Evolutionary conservation across 805 yeast genomes (phyloP).

Genomic region (Spathaspora arborariae): DNA sequence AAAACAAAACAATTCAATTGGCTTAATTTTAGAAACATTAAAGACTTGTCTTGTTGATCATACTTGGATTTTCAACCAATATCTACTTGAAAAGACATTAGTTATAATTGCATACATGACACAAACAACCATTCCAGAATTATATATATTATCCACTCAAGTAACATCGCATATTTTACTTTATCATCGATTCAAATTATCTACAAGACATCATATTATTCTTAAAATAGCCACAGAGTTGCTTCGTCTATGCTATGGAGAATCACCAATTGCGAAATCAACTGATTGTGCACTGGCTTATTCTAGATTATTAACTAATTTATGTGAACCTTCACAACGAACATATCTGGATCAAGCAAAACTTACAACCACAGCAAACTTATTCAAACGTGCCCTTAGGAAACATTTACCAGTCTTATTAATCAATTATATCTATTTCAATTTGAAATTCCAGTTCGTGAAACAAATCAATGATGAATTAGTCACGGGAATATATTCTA

Average conservation of each 20-base stretch:
- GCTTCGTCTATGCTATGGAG: conserved; percentile 43
- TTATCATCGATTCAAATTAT: conserved; percentile 64
- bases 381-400: conserved; percentile 59
- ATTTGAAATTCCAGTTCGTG: conserved; percentile 48
- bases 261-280: neutral
- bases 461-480: conserved; percentile 46
- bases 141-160: conserved; percentile 41
- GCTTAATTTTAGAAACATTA: conserved; percentile 20
- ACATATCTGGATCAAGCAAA: conserved; percentile 15
- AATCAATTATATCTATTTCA: conserved; percentile 52
- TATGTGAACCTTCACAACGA: conserved; percentile 66
- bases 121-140: conserved; percentile 16
- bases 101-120: conserved; percentile 26
- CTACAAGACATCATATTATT: conserved; percentile 70
- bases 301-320: conserved; percentile 57
- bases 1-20: conserved; percentile 6
- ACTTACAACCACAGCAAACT: conserved; percentile 49
- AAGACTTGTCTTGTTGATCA: conserved; percentile 42
- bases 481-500: conserved; percentile 51
- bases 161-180: conserved; percentile 59
- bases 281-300: conserved; percentile 43
- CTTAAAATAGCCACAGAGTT: conserved; percentile 46
- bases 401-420: conserved; percentile 59
- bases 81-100: conserved; percentile 54
- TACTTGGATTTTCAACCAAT: conserved; percentile 62